Conservation (phyloP, 169 alveolate genomes). For the Plasmodium chabaudi region DNA sequence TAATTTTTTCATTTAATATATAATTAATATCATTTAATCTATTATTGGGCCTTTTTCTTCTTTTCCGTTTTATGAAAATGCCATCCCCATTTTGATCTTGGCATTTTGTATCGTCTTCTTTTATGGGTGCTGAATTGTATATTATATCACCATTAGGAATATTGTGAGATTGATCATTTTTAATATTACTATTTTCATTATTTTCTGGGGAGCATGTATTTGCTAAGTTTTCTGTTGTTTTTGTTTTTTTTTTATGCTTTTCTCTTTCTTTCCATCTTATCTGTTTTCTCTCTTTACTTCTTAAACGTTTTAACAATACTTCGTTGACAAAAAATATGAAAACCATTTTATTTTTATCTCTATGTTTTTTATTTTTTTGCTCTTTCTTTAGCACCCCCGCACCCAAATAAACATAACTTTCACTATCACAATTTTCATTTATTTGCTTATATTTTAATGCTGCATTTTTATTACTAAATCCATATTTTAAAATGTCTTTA, state of each 20-base stretch:
- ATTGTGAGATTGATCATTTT: no score
- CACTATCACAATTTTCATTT: not conserved
- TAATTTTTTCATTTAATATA: conserved; percentile 29
- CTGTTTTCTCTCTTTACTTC: not conserved
- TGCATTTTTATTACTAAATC: conserved; percentile 6
- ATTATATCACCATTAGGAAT: no score
- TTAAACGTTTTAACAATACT: conserved; percentile 10
- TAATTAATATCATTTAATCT: conserved; percentile 46
- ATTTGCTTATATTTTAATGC: not conserved
- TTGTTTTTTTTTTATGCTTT: no score
- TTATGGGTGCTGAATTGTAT: no score
- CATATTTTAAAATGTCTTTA: conserved; percentile 44
- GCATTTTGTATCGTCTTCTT: no score
- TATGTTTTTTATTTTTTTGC: conserved; percentile 37
- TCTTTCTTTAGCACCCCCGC: conserved; percentile 50
- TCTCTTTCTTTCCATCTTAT: conserved; percentile 2
- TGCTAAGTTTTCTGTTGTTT: no score
- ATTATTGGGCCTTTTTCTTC: conserved; percentile 11
- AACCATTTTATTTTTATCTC: conserved; percentile 69
- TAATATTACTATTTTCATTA: no score
- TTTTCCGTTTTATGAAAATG: not conserved
- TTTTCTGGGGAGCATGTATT: no score
- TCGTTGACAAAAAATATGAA: conserved; percentile 67
- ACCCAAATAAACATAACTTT: conserved; percentile 29
- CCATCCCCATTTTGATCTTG: no score